Evolutionary conservation across 1,284 basidiomycete genomes (phyloP), one percentile per base, ranked within the genome.

Genomic region (Heterobasidion occidentale): DNA sequence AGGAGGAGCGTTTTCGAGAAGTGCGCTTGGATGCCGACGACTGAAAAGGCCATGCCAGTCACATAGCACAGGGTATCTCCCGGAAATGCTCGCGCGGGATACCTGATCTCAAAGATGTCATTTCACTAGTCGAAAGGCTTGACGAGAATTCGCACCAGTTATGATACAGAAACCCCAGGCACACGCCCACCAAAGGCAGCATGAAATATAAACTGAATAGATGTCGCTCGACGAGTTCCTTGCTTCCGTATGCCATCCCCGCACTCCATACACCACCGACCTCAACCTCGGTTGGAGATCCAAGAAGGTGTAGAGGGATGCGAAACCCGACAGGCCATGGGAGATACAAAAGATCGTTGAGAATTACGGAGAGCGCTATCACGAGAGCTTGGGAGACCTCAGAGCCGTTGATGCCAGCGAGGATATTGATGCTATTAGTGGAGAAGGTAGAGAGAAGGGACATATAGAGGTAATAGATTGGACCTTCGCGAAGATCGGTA

Each of bases 11-110:
- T 99, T 74, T 99, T 99, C 56, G 92, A 93, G 70, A 97, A 98
- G 71, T 99, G 97, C 0, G 92, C 94, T 65, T 96, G 90, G 60
- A 98, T 96, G 9, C 93, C 94, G 36, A 96, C 94, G 14, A 95
- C 94, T 0, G 95, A 88, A 67, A 98, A 97, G 0, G 94, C 92
- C 94, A 98, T 98, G 58, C 94, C 97, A 0, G 94, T 88, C 56
- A 98, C 88, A 72, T 99, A 99, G 72, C 97, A 99, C 45, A 98
- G 82, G 1, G 97, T 99, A 68, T 99, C 97, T 2, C 97, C 97
- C 0, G 95, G 93, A 70, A 99, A 99, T 0, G 84, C 94, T 35
- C 86, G 80, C 7, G 96, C 92, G 1, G 97, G 97, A 68, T 97
- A 98, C 93, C 94, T 97, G 63, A n/a, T 33, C 36, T 17, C 27